These are phyloP conservation scores for Fusarium sp. DNA, from an alignment of 2,329 filamentous ascomycete species.

Conservation along the genomic window DNA sequence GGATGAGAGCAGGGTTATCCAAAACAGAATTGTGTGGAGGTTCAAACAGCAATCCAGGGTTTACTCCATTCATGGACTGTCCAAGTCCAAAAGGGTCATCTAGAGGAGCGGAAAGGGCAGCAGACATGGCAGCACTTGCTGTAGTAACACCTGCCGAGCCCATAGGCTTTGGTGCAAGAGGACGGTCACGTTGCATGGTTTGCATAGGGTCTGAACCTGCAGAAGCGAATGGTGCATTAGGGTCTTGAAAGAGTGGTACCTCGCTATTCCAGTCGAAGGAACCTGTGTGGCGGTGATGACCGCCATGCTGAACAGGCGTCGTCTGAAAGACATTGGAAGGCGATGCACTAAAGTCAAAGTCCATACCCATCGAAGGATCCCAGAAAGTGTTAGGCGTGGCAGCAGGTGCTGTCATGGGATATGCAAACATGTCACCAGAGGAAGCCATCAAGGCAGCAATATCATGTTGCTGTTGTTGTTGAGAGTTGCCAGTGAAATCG, in stretches of 20 bases:
- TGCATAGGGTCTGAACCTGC: conserved; percentile 49
- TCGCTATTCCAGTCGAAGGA: conserved; percentile 66
- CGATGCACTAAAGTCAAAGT: conserved; percentile 63
- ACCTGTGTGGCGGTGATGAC: conserved; percentile 58
- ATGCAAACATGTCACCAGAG: conserved; percentile 65
- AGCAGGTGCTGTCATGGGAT: conserved; percentile 66
- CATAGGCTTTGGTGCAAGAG: conserved; percentile 60
- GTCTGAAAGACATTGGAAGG: conserved; percentile 54
- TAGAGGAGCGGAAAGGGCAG: conserved; percentile 53
- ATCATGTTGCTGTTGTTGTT: conserved; percentile 54
- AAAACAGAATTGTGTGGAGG: conserved; percentile 58
- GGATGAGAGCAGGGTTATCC: conserved; percentile 48
- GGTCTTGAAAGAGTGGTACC: conserved; percentile 63
- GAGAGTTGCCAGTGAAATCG: conserved; percentile 58
- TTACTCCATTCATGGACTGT: conserved; percentile 58
- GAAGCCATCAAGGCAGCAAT: conserved; percentile 57
- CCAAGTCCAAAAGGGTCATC: conserved; percentile 62
- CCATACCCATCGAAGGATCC: conserved; percentile 68
- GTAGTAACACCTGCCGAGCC: conserved; percentile 42
- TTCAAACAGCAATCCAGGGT: conserved; percentile 67
- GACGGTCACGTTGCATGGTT: conserved; percentile 53
- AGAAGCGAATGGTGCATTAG: conserved; percentile 44
- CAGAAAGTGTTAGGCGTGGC: conserved; percentile 63
- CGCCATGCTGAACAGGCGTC: conserved; percentile 38
- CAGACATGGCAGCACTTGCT: conserved; percentile 46